Percentiles rank a stretch among this genome's conserved stretches.
Evolutionary conservation across 768 basidiomycete species (phyloP).

Genomic region (Pulveroboletus sp.): DNA sequence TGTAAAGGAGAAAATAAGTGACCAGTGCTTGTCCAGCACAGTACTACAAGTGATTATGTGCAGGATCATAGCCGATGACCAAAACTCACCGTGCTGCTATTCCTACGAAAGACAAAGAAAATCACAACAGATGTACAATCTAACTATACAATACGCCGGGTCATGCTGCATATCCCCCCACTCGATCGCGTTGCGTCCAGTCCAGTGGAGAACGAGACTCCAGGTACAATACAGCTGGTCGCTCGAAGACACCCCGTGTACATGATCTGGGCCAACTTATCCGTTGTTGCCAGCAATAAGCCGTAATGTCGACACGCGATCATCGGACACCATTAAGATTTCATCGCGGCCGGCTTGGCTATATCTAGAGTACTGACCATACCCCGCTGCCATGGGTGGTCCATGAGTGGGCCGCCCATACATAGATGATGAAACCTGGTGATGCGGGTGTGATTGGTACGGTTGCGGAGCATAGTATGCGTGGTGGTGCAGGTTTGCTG

Average conservation of each 20-base stretch:
- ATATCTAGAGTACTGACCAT: slow-evolving; percentile 41
- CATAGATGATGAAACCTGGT: slow-evolving; percentile 21
- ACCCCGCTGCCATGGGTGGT: slow-evolving; percentile 20
- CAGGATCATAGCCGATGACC: no score
- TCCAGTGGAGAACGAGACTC: slow-evolving; percentile 15
- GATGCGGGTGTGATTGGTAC: slow-evolving; percentile 32
- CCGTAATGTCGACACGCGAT: slow-evolving; percentile 71
- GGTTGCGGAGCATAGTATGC: slow-evolving; percentile 30
- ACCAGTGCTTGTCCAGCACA: no score
- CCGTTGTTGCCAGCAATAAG: slow-evolving; percentile 34
- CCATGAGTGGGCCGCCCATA: slow-evolving; percentile 31
- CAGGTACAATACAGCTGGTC: slow-evolving; percentile 6
- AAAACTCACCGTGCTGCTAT: background rate
- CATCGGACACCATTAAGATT: slow-evolving; percentile 87
- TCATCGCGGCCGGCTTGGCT: slow-evolving; percentile 67
- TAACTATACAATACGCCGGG: slow-evolving; percentile 22
- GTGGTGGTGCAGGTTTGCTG: slow-evolving; percentile 37
- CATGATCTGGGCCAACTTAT: slow-evolving; percentile 3
- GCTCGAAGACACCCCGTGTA: background rate
- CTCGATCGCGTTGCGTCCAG: slow-evolving; percentile 7
- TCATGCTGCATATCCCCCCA: background rate
- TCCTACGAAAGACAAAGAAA: slow-evolving; percentile 12
- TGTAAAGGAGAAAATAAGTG: no score
- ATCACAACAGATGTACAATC: slow-evolving; percentile 28
- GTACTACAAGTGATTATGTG: no score